Evolutionary conservation across 495 filamentous ascomycete genomes (phyloP).

Genomic region (Tuber borchii): DNA sequence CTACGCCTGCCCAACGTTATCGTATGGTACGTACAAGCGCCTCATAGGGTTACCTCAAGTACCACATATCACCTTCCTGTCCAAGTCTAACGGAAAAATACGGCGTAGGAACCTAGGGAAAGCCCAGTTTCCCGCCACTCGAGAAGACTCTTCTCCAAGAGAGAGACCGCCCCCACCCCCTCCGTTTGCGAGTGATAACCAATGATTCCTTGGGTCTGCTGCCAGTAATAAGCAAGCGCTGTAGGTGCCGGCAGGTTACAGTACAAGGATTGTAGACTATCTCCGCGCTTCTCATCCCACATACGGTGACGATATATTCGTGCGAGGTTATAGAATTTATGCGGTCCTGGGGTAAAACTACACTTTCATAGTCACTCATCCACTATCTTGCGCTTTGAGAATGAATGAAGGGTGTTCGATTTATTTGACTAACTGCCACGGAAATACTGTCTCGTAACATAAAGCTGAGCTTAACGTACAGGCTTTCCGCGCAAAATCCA

Average conservation of each 20-base stretch:
- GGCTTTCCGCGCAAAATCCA: not conserved
- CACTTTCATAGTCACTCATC: not conserved
- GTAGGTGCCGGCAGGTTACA: not conserved
- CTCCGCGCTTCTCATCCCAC: not conserved
- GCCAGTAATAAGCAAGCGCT: not conserved
- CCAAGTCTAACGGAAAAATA: too few relatives aligned
- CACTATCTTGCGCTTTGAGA: not conserved
- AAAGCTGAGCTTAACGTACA: not conserved
- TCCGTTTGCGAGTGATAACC: not conserved
- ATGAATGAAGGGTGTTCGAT: not conserved
- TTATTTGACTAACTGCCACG: not conserved
- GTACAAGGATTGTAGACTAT: not conserved
- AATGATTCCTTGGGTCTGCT: not conserved
- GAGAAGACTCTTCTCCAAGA: too few relatives aligned
- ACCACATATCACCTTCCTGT: too few relatives aligned
- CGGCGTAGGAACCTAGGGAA: too few relatives aligned
- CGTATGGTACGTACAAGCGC: too few relatives aligned
- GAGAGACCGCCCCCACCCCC: too few relatives aligned
- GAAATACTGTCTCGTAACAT: not conserved
- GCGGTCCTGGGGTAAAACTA: not conserved
- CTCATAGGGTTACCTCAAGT: too few relatives aligned
- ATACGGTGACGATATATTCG: not conserved
- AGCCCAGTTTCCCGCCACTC: too few relatives aligned
- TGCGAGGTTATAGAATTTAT: not conserved
- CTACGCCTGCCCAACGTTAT: too few relatives aligned